Base-by-base conservation (phyloP, 148 eudicot species). In the Amaranthus hypochondriacus region DNA sequence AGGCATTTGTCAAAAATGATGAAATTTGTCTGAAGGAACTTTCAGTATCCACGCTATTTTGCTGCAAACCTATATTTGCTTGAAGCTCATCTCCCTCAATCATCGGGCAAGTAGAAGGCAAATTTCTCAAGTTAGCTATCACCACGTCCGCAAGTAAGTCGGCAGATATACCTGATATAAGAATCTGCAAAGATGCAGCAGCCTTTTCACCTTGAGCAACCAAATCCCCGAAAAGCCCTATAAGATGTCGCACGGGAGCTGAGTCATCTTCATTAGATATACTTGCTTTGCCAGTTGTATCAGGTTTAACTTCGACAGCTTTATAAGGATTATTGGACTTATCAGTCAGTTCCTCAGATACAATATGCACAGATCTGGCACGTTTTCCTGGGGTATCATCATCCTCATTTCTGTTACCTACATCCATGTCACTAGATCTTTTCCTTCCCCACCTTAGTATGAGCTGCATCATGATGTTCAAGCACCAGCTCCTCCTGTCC, bases 131-230 rank as follows among this genome's bases (percentile, higher is more conserved):
- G 66, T 86, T 95, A 76, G 89, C 86, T 76, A 95, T 90, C 62
- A 95, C 99, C 62, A 95, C 99, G 73, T 92, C 92, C 8, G 97
- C 92, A 73, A 95, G 85, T 81, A 95, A 80, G 81, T 92, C 97
- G 66, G 94, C 86, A 70, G 99, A 92, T 77, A 95, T 92, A 84
- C 94, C 88, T 71, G 96, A 82, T 72, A 92, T 87, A 65, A 95
- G 96, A 81, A 90, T 84, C 80, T 92, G 94, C 80, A 95, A 84
- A 48, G 93, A 84, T 50, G 84, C 89, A 56, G 76, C 84, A 73
- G 94, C 92, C 74, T 85, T 90, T 75, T 89, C 97, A 80, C 99
- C 99, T 84, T 95, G 94, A 76, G 94, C 92, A 77, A 89, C 96
- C 81, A 95, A 82, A 64, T 89, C 81, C 79, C 89, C 90, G 80